Base-by-base conservation (phyloP, 805 yeast genomes). In the Maudiozyma serrabonitensis region DNA sequence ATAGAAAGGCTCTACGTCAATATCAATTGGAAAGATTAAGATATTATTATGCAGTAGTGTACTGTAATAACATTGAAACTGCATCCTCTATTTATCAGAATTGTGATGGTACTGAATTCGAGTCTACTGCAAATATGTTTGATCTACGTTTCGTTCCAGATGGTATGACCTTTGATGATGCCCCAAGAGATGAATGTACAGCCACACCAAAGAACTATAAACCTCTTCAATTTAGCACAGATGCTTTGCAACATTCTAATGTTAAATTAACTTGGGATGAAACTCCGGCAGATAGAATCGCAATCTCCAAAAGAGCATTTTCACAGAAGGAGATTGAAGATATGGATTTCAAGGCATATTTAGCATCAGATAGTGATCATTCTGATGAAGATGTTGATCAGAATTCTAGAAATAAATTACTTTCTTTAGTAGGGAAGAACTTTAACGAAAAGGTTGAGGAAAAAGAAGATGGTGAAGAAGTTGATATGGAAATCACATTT, bases 201-300 rank as follows among this genome's bases (percentile, higher is more conserved):
- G 78, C 78, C 53, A 70, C 89, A 8, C 96, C 98, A 6, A 69
- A 80, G 2, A 78, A 78, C 45, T 93, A 93, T 67, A 82, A 80
- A 56, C 99, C 99, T 18, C 64, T 69, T 21, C 73, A 75, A 9
- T 93, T 93, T 66, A 86, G 87, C 31, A 93, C 99, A 3, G 97
- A 87, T 69, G 99, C 99, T 0, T 74, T 93, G 52, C 96, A 93
- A 64, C 96, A 89, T 63, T 90, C 98, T 15, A 93, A 90, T 61
- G 99, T 93, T 46, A 90, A 87, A 66, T 74, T 93, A 56, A 90
- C 98, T 0, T 93, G 99, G 99, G 99, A 93, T 67, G 98, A 91
- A 69, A 95, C 98, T 0, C 98, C 99, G 6, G 83, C 81, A 50
- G 97, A 89, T 60, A 79, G 99, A 61, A 66, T 80, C 16, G 80